Base-by-base conservation (phyloP, 1,139 yeast genomes). In the Sugiyamaella neomexicana region DNA sequence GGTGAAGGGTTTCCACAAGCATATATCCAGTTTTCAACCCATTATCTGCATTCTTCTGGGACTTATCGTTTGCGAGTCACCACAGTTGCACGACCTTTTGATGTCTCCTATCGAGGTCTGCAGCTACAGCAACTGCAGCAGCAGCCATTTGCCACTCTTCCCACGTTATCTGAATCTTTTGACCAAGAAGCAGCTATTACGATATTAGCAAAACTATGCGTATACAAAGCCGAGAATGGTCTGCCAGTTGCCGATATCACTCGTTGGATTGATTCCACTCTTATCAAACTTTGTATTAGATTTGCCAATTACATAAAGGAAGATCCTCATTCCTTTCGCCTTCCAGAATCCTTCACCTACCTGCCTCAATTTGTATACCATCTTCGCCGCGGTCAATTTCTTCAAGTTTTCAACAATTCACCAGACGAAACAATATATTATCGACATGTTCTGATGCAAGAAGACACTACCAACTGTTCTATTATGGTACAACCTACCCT, bases 401-500 rank as follows among this genome's bases (percentile, higher is more conserved):
- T 86, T 32, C 84, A 82, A 64, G 84, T 85, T 31, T 86, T 86
- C 71, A 84, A 84, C 68, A 83, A 82, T 62, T 86, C 93, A 0
- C 95, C 95, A 0, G 95, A 86, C 70, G 95, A 86, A 68, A 83
- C 90, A 1, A 77, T 84, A 38, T 86, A 79, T 68, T 79, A 83
- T 56, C 77, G 90, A 61, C 91, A 85, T 64, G 72, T 81, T 12
- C 80, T 85, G 64, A 73, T 80, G 71, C 82, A 82, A 44, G 91
- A 86, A 65, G 90, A 86, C 64, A 78, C 82, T 7, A 75, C 78
- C 50, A 85, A 85, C 65, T 77, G 87, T 1, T 73, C 86, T 57
- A 78, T 83, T 34, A 86, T 86, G 89, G 82, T 86, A 52, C 93
- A 86, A 67, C 93, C 95, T 2, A 81, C 89, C 0, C 75, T 86